Evolutionary conservation across 768 basidiomycete species (phyloP), one percentile per base, ranked within the genome.

Genomic region (Daedaleopsis nitida): DNA sequence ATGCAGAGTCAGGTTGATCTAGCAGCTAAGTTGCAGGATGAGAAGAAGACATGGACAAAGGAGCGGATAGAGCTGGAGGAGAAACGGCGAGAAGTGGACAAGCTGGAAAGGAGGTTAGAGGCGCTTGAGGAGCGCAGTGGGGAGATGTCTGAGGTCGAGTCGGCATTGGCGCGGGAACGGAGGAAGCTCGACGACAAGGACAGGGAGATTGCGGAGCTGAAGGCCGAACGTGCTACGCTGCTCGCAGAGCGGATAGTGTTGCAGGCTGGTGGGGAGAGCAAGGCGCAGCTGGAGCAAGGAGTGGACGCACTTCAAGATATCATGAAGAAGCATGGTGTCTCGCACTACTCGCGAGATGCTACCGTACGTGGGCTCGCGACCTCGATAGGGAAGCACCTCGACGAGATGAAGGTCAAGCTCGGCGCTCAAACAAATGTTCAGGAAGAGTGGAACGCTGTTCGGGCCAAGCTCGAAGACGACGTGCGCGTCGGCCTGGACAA

Each of bases 271-370:
- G 63, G 61, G 17, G 61, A 62, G n/a, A 67, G 60, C 57, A 64
- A 68, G 53, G 59, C 59, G 19, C 60, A 90, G 65, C 70, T 90
- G 23, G 82, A 85, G 50, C 75, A 78, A 2, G 81, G 82, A 10
- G 69, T 81, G 11, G 76, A 76, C 5, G 73, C 78, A 14, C 68
- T 92, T 35, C 80, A 79, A 52, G 69, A 62, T 5, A 73, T 92
- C 63, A 78, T 88, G 60, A 81, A 82, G 65, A 77, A 77, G 38
- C 83, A 89, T 67, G 79, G 78, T 16, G 79, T 92, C 65, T 78
- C 80, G n/a, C 72, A 85, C 21, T 81, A 77, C 48, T 69, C 73
- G 8, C 66, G 69, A 12, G 72, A 72, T 14, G 51, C 62, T 10
- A 64, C 74, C 3, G 57, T 76, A 1, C 52, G 42, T 8, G 70